Evolutionary conservation across 768 basidiomycete species (phyloP).

Genomic region (Leccinum obscurum): DNA sequence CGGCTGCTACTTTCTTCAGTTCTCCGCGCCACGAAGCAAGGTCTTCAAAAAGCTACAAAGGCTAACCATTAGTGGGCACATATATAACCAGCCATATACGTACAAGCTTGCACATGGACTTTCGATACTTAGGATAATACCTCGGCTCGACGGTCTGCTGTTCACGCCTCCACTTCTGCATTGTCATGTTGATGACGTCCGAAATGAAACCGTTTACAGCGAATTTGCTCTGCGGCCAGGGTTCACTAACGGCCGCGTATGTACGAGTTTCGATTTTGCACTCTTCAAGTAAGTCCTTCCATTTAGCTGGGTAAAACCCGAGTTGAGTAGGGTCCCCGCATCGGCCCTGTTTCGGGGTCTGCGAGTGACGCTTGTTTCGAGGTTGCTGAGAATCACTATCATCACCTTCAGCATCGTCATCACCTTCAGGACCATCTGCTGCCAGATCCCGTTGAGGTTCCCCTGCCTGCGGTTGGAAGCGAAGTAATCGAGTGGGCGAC

Average conservation of each 20-base stretch:
- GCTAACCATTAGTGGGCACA: too few species aligned
- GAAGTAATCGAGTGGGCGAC: neutral
- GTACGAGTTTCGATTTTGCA: neutral
- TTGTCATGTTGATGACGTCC: neutral
- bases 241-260: neutral
- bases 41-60: neutral
- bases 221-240: neutral
- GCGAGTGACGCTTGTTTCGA: neutral
- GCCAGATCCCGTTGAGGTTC: neutral
- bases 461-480: neutral
- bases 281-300: neutral
- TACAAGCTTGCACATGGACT: neutral
- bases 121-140: neutral
- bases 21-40: neutral
- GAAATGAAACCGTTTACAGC: neutral
- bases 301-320: neutral
- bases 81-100: neutral
- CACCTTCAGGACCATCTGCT: neutral
- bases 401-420: neutral
- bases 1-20: neutral
- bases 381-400: neutral
- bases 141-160: neutral
- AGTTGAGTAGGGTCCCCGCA: neutral
- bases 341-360: neutral
- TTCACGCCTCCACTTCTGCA: neutral